These are phyloP conservation scores for Boletus patriciae DNA, from an alignment of 768 basidiomycete species.

Conservation along the genomic window DNA sequence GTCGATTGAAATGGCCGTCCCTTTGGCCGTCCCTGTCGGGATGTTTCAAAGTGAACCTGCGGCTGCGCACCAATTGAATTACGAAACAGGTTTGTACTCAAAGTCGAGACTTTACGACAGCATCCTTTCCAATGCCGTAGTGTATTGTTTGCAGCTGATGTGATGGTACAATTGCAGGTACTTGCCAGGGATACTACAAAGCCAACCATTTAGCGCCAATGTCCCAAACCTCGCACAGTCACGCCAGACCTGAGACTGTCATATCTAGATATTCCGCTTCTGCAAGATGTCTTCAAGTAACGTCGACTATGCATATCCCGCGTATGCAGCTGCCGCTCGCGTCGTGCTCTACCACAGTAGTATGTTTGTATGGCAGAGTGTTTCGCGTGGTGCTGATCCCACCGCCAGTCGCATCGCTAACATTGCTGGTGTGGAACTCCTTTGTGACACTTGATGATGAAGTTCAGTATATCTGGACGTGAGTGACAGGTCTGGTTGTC, in stretches of 20 bases:
- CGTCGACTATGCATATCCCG: neutral
- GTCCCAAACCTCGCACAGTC: neutral
- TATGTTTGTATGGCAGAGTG: neutral
- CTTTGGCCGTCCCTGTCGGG: neutral
- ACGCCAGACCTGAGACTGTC: neutral
- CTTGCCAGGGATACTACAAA: neutral
- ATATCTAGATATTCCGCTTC: neutral
- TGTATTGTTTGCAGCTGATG: too few relatives aligned
- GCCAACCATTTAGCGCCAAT: too few relatives aligned
- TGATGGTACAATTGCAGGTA: too few relatives aligned
- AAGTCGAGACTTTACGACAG: neutral
- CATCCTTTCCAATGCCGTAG: too few relatives aligned
- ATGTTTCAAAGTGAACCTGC: neutral
- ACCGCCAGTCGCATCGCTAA: constrained; percentile 11
- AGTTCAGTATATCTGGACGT: constrained; percentile 24
- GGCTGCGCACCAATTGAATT: too few relatives aligned
- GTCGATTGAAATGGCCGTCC: neutral
- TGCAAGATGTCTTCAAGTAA: neutral
- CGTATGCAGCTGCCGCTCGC: neutral
- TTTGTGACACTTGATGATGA: constrained; percentile 20
- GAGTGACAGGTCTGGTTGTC: constrained; percentile 1
- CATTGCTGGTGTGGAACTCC: constrained; percentile 14
- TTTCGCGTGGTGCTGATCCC: neutral
- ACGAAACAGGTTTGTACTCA: neutral
- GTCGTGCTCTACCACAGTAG: constrained; percentile 15